These are phyloP conservation scores for Penicillium paneum DNA, from an alignment of 2,329 filamentous ascomycete species.

Conservation along the genomic window DNA sequence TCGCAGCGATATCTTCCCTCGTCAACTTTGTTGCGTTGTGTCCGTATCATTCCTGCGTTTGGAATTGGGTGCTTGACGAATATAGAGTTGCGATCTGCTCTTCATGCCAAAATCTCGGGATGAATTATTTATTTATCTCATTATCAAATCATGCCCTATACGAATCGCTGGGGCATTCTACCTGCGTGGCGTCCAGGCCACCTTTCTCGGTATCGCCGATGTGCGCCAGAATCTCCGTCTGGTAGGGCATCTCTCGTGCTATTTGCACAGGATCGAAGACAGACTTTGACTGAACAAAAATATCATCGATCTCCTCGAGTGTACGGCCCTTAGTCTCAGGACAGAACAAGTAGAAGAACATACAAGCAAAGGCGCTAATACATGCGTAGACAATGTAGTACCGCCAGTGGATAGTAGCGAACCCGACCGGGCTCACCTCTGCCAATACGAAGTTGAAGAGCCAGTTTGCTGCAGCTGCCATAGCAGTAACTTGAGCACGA, in stretches of 20 bases:
- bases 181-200: neutral
- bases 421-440: constrained; percentile 36
- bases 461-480: constrained; percentile 50
- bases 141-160: neutral
- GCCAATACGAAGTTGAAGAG: constrained; percentile 39
- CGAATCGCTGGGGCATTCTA: neutral
- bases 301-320: constrained; percentile 40
- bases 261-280: constrained; percentile 26
- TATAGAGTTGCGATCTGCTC: constrained; percentile 35
- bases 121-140: neutral
- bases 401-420: constrained; percentile 47
- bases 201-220: constrained; percentile 7
- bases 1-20: constrained; percentile 67
- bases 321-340: constrained; percentile 39
- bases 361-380: constrained; percentile 34
- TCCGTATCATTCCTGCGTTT: constrained; percentile 80
- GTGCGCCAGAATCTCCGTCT: constrained; percentile 15
- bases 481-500: constrained; percentile 52
- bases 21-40: constrained; percentile 68
- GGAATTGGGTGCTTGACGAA: constrained; percentile 83
- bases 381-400: constrained; percentile 47
- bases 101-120: constrained; percentile 16
- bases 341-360: constrained; percentile 36
- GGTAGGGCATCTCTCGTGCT: constrained; percentile 20
- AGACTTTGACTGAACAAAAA: constrained; percentile 32